These are phyloP conservation scores for Dipodascus geniculatus DNA, from an alignment of 805 yeast genomes.

Conservation along the genomic window DNA sequence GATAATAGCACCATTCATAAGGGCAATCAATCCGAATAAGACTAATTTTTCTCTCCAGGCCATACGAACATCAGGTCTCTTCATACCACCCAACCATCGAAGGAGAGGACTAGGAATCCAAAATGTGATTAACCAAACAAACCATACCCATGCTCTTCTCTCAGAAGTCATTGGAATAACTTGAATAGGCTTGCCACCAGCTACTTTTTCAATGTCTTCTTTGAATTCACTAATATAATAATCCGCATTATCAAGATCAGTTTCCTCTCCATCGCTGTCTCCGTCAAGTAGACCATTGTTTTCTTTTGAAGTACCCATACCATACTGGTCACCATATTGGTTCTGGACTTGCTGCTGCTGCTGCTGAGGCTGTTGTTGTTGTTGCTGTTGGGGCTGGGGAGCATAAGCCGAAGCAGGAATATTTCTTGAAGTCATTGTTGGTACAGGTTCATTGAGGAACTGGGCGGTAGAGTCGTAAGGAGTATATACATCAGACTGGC, in stretches of 20 bases:
- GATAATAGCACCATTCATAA: constrained; percentile 28
- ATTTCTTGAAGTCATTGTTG: not conserved
- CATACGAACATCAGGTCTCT: constrained; percentile 29
- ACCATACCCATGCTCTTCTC: constrained; percentile 27
- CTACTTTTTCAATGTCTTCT: constrained; percentile 23
- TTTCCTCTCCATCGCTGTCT: constrained; percentile 18
- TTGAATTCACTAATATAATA: constrained; percentile 18
- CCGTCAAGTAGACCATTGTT: constrained; percentile 1
- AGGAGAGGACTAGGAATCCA: constrained; percentile 31
- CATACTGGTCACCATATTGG: not conserved
- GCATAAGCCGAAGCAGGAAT: not conserved
- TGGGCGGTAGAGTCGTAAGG: not conserved
- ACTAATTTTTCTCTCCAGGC: constrained; percentile 33
- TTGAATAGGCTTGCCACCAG: constrained; percentile 21
- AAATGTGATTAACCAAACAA: constrained; percentile 31
- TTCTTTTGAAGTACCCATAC: constrained; percentile 1
- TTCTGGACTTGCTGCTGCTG: constrained; percentile 4
- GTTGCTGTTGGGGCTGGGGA: not conserved
- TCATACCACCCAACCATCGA: constrained; percentile 27
- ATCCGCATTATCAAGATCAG: constrained; percentile 11
- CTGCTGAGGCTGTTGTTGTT: constrained; percentile 7
- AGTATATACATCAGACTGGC: not conserved
- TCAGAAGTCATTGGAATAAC: constrained; percentile 21
- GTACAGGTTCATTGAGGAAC: not conserved
- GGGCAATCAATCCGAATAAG: constrained; percentile 25